These are phyloP conservation scores for Curvularia sp. DNA, from an alignment of 2,329 filamentous ascomycete genomes.

Conservation along the genomic window DNA sequence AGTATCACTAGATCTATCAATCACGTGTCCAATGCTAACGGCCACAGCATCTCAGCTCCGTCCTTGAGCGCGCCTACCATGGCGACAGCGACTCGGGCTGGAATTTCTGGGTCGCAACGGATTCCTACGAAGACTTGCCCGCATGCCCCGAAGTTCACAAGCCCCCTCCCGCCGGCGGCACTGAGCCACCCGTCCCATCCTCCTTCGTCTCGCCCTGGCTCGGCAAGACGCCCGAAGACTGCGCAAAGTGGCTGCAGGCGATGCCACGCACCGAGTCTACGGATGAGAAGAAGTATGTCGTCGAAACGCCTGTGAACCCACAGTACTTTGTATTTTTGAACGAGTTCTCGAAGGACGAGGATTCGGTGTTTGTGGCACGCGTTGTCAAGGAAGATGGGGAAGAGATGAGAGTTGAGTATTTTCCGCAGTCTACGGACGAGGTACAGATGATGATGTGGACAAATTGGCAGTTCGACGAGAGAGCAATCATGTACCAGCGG, in stretches of 20 bases:
- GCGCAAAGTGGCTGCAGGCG: slow-evolving; percentile 18
- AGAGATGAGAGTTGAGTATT: slow-evolving; percentile 15
- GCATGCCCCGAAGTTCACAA: neutral
- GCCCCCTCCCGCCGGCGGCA: slow-evolving; percentile 7
- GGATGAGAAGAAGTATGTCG: slow-evolving; percentile 1
- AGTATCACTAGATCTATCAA: neutral
- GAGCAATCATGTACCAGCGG: slow-evolving; percentile 3
- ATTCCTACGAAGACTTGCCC: slow-evolving; percentile 16
- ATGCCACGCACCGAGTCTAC: slow-evolving; percentile 1
- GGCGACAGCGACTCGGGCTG: slow-evolving; percentile 6
- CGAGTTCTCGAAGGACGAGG: slow-evolving; percentile 19
- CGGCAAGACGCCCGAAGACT: slow-evolving; percentile 19
- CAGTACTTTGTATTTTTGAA: slow-evolving; percentile 15
- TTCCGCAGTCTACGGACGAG: slow-evolving; percentile 5
- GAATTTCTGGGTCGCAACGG: slow-evolving; percentile 19
- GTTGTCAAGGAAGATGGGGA: slow-evolving; percentile 3
- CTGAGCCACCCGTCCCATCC: slow-evolving; percentile 13
- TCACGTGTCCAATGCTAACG: neutral
- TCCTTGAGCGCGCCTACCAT: slow-evolving; percentile 7
- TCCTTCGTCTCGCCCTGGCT: slow-evolving; percentile 14
- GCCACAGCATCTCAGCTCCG: slow-evolving; percentile 13
- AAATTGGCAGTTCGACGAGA: slow-evolving; percentile 11
- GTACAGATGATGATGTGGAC: slow-evolving; percentile 12
- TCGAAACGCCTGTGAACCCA: slow-evolving; percentile 4
- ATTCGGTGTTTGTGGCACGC: slow-evolving; percentile 12